A percentile compares a stretch with the other conserved stretches of the same genome.
Evolutionary conservation across 1,284 basidiomycete genomes (phyloP).

Genomic region (Trametes hirsuta): DNA sequence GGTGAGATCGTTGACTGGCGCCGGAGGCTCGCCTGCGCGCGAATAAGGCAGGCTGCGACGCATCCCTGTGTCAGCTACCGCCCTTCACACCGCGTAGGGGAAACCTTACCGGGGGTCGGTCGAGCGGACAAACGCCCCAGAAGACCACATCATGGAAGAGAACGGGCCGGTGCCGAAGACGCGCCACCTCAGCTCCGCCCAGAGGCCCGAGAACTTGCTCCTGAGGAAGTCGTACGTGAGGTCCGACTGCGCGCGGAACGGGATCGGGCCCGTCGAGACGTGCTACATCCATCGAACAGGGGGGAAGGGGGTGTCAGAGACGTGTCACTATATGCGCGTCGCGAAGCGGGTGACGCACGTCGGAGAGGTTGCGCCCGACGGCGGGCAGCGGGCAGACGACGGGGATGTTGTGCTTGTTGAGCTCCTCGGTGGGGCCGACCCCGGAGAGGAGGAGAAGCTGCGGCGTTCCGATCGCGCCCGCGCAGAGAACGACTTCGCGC

Average conservation of each 20-base stretch:
- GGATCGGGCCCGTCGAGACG: conserved; percentile 29
- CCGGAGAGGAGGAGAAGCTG: conserved; percentile 16
- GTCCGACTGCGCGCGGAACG: conserved; percentile 31
- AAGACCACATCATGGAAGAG: conserved; percentile 15
- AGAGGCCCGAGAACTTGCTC: conserved; percentile 28
- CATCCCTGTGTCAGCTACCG: conserved; percentile 6
- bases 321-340: background rate
- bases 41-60: background rate
- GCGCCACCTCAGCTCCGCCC: conserved; percentile 36
- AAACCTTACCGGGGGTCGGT: conserved; percentile 30
- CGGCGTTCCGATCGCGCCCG: conserved; percentile 38
- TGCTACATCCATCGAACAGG: conserved; percentile 23
- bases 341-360: conserved; percentile 30
- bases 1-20: conserved; percentile 21
- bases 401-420: conserved; percentile 26
- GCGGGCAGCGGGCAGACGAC: conserved; percentile 35
- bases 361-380: conserved; percentile 27
- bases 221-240: conserved; percentile 36
- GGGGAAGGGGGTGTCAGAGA: background rate
- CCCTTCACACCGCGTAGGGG: too few species aligned
- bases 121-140: conserved; percentile 35
- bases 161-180: conserved; percentile 35
- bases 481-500: conserved; percentile 32
- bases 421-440: conserved; percentile 7
- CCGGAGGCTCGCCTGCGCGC: background rate